phyloP scores from a whole-genome alignment of 192 early-diverging fungal genomes.

The Podila horticola region DNA sequence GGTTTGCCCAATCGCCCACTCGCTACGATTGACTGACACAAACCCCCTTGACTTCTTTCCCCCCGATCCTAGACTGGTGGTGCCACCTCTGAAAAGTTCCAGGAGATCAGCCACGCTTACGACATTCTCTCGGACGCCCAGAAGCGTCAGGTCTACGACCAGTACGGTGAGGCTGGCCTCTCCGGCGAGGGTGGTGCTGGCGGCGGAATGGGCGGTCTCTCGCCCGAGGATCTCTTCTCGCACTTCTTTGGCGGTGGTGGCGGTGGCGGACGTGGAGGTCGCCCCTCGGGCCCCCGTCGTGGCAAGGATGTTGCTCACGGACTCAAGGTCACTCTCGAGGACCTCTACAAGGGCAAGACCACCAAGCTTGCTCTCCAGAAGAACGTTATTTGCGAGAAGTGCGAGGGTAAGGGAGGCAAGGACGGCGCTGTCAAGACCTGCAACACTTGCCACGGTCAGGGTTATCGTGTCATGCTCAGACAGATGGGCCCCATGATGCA shows the following conservation, averaged over 20 bases:
- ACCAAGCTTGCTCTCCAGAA: slow-evolving; percentile 97
- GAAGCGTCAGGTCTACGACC: slow-evolving; percentile 93
- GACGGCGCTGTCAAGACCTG: slow-evolving; percentile 91
- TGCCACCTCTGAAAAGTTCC: slow-evolving; percentile 88
- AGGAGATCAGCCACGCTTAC: slow-evolving; percentile 98
- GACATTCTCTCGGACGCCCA: slow-evolving; percentile 93
- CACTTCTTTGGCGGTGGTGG: slow-evolving; percentile 95
- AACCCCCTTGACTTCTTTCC: background rate
- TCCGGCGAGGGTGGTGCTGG: slow-evolving; percentile 78
- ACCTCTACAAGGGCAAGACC: slow-evolving; percentile 90
- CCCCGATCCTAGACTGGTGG: slow-evolving; percentile 52
- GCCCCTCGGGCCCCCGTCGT: slow-evolving; percentile 84
- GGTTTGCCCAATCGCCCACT: background rate
- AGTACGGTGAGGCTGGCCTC: slow-evolving; percentile 92
- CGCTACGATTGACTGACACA: background rate
- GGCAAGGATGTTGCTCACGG: slow-evolving; percentile 96
- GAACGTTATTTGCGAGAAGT: slow-evolving; percentile 88
- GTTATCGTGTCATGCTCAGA: slow-evolving; percentile 88
- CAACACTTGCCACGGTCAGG: slow-evolving; percentile 86
- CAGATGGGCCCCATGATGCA: slow-evolving; percentile 99
- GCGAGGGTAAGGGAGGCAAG: slow-evolving; percentile 97
- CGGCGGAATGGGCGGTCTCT: slow-evolving; percentile 70
- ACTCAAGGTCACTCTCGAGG: slow-evolving; percentile 88
- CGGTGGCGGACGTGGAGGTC: slow-evolving; percentile 79
- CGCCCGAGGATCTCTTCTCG: slow-evolving; percentile 95